Percentiles rank a stretch among this genome's conserved stretches.
Evolutionary conservation across 73 alveolate genomes (phyloP).

Genomic region (Paramecium bursaria): DNA sequence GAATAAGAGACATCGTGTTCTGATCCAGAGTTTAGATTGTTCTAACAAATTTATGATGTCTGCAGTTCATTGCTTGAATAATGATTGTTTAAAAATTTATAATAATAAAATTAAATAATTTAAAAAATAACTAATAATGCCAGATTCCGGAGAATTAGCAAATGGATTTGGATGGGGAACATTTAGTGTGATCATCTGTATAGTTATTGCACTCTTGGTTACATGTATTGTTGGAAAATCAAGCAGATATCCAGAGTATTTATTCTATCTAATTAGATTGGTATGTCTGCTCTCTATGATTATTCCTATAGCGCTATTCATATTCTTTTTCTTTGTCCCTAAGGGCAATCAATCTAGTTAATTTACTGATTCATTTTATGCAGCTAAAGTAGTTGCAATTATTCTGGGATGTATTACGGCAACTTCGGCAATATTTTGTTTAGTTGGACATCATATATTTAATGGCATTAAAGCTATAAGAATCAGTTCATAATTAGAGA

Average conservation of each 20-base stretch:
- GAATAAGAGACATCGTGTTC: too few species aligned
- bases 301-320: conserved; percentile 15
- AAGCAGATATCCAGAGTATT: conserved; percentile 45
- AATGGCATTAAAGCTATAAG: conserved; percentile 24
- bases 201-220: conserved; percentile 15
- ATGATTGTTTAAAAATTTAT: too few species aligned
- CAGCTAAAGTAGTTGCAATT: conserved; percentile 37
- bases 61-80: too few species aligned
- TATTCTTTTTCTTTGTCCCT: conserved; percentile 10
- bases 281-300: conserved; percentile 18
- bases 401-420: conserved; percentile 10
- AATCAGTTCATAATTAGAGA: conserved; percentile 28
- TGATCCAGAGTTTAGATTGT: too few species aligned
- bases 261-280: background rate
- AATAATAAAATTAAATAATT: too few species aligned
- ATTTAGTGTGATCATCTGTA: background rate
- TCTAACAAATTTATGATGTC: too few species aligned
- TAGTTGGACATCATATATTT: conserved; percentile 21
- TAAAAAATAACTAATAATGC: too few species aligned
- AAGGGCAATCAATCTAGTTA: conserved; percentile 14
- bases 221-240: conserved; percentile 42
- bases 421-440: background rate
- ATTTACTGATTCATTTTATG: background rate
- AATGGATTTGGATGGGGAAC: conserved; percentile 57
- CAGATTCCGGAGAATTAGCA: too few species aligned